Base-by-base conservation (phyloP, 345 rosid species). In the Passiflora organensis region DNA sequence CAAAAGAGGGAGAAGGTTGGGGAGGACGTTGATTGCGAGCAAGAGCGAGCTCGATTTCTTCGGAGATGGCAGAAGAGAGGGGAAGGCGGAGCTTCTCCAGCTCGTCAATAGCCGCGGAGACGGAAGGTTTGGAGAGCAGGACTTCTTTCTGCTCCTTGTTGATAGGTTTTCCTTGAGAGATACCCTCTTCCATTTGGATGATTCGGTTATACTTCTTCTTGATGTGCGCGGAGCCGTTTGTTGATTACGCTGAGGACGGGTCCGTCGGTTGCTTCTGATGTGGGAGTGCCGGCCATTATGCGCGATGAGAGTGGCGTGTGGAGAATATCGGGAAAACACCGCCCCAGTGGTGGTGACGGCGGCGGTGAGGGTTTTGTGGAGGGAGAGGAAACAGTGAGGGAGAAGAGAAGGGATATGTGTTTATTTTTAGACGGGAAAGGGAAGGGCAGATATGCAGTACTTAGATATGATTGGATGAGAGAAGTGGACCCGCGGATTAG, bases 211-310 rank as follows among this genome's bases (percentile, higher is more conserved):
- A 34, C 46, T 94, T 94, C 82, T 94, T 89, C 32, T 89, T 91
- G 42, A 85, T n/a, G 91, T 53, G 85, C 86, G 41, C 99, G 95
- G 72, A 89, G 72, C 51, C 97, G 99, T 62, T 94, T 89, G 86
- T 70, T 89, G 76, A 93, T 69, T 32, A 93, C 70, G 72, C 60
- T 77, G 50, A 89, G 73, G 53, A 93, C 95, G 2, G 99, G 96
- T 36, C 97, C 90, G 19, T 93, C 97, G 6, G 74, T 54, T 28
- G 50, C 19, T 38, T 74, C 81, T 19, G 86, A 69, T 41, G 62
- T 19, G 2, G 71, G 23, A 42, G 85, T 20, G 59, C 79, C 36
- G 37, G 64, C 73, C 73, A 63, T 63, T 63, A 5, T 10, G 10
- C 19, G 25, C 12, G 55, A 25, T 10, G 14, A 1, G 22, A 19